Evolutionary conservation across 495 filamentous ascomycete species (phyloP), one percentile per base, ranked within the genome.

Genomic region (Neurospora sp.): DNA sequence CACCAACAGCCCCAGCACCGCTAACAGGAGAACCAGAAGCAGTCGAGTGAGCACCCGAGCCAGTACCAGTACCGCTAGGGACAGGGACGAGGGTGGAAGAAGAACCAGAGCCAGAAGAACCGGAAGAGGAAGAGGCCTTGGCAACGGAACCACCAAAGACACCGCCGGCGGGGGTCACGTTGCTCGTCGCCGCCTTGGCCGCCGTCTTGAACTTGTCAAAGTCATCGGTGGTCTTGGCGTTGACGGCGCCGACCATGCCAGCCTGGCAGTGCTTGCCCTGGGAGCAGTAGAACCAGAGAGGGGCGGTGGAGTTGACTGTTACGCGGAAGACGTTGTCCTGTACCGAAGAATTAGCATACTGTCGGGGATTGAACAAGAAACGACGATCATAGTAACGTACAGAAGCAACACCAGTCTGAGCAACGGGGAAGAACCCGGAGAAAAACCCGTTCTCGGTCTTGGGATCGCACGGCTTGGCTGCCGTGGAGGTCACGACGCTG

Each of bases 231-330:
- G 35, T 70, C 22, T 4, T 69, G 38, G 77, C 74, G 79, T 82
- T 82, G 75, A 82, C 74, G 72, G 81, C 77, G 73, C 77, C 81
- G 27, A 77, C 77, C 81, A 82, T 82, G 75, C 81, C 79, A 44
- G 76, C 75, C 14, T 72, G 72, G 77, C 81, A 82, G 75, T 82
- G 79, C 39, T 76, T 69, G 38, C 75, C 78, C 48, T 80, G 78
- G 27, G 82, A 81, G 79, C 88, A 89, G 78, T 89, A 90, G 73
- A 84, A 83, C 77, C 84, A 86, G 68, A 88, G 81, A 1, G 88
- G 86, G 18, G 84, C 75, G 11, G 85, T 88, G 76, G 85, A 79
- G 73, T 85, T 88, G 65, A 88, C 76, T 7, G 78, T 85, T 41
- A 89, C 71, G 22, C 82, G 82, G 73, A 87, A 90, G 42, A 81